Percentiles rank a stretch among this genome's conserved stretches.
Evolutionary conservation across 306 rosid species (phyloP).

Genomic region (Echinosophora koreensis): DNA sequence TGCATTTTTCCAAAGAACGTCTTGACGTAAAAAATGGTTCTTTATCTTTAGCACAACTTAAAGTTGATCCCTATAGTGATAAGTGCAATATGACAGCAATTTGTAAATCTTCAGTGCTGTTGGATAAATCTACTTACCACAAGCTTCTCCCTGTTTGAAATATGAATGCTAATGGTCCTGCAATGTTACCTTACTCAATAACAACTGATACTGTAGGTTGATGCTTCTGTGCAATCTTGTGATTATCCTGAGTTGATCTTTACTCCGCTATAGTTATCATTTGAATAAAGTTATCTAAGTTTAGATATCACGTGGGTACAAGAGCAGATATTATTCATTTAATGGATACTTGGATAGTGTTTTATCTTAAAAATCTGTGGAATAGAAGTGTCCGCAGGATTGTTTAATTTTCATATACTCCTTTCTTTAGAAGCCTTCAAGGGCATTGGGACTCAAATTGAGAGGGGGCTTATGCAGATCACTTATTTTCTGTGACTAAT

Average conservation of each 20-base stretch:
- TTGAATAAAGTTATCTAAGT: conserved; percentile 27
- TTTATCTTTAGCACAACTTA: conserved; percentile 17
- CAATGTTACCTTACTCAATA: not conserved
- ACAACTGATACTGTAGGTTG: conserved; percentile 22
- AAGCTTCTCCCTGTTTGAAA: conserved; percentile 34
- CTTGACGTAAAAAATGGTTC: conserved; percentile 36
- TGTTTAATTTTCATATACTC: conserved; percentile 8
- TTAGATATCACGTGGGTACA: conserved; percentile 17
- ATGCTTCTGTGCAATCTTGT: conserved; percentile 8
- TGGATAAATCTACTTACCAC: conserved; percentile 25
- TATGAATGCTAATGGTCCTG: conserved; percentile 30
- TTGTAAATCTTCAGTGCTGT: conserved; percentile 33
- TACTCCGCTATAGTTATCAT: conserved; percentile 4
- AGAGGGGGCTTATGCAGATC: conserved; percentile 1
- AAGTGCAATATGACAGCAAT: conserved; percentile 9
- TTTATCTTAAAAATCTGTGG: not conserved
- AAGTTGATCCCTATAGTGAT: conserved; percentile 34
- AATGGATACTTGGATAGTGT: not conserved
- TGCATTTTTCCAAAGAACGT: conserved; percentile 9
- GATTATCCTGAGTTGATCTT: conserved; percentile 11
- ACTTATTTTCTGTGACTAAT: not conserved
- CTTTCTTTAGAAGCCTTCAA: conserved; percentile 26
- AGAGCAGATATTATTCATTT: conserved; percentile 19
- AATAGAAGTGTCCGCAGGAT: not conserved
- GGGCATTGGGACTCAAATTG: conserved; percentile 23